Evolutionary conservation across 2,329 filamentous ascomycete species (phyloP), one percentile per base, ranked within the genome.

Genomic region (Delphinella strobiligena): DNA sequence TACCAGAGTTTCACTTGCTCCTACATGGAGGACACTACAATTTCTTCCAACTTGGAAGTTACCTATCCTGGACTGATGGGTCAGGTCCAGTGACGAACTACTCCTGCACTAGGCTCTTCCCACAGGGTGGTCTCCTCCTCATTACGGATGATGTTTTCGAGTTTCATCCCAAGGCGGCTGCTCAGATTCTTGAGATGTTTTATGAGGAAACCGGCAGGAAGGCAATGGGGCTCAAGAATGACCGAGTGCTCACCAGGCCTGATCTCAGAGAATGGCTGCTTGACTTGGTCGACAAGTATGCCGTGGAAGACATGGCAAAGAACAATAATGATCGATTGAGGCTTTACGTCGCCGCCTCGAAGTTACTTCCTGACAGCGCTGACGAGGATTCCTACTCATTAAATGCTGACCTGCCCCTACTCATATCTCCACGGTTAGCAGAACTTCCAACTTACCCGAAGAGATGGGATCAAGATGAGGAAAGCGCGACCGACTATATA

Each of bases 101-200:
- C 7, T 42, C 42, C 4, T 51, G 46, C 41, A 42, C 53, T 48
- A 43, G 55, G 42, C 35, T 57, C 44, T 65, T 66, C 33, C 59
- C 62, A 1, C 46, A 50, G 17, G 63, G 63, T 4, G 53, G 51
- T 5, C 53, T 62, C 4, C 55, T 60, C 9, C 62, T 63, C 45
- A 60, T 67, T 12, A 66, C 63, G 1, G 63, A 67, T 30, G 60
- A 66, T 19, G 53, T 65, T 1, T 61, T 67, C 32, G 47, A 54
- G n/a, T 44, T 59, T 32, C 46, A 58, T 34, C 63, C 63, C 4
- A 49, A 52, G 34, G 45, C 58, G 19, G 62, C 61, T 1, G 45
- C 58, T 2, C 38, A 51, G 5, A 56, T 67, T 10, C 47, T 67
- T 7, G 42, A 59, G n/a, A 43, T 47, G 0, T 62, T 62, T 42